These are phyloP conservation scores for Aspergillus hiratsukae DNA, from an alignment of 2,329 filamentous ascomycete species.

Conservation along the genomic window DNA sequence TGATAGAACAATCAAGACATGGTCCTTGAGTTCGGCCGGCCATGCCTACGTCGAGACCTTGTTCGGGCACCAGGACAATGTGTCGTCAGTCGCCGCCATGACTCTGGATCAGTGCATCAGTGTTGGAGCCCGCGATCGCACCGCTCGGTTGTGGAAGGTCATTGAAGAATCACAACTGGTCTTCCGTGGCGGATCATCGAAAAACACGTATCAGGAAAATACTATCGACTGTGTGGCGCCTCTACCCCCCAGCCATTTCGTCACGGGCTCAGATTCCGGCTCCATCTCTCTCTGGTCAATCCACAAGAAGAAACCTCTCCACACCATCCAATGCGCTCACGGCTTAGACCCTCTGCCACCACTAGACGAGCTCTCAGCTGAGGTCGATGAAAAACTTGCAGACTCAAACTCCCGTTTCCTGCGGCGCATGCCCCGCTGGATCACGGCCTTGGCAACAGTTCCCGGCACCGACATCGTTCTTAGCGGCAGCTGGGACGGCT, in stretches of 20 bases:
- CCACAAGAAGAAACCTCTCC: slow-evolving; percentile 91
- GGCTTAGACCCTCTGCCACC: slow-evolving; percentile 71
- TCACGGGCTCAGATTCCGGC: slow-evolving; percentile 92
- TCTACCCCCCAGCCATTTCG: slow-evolving; percentile 83
- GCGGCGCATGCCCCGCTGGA: slow-evolving; percentile 71
- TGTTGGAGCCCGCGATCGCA: slow-evolving; percentile 85
- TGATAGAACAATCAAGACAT: slow-evolving; percentile 92
- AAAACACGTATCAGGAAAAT: slow-evolving; percentile 60
- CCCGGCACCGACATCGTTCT: slow-evolving; percentile 88
- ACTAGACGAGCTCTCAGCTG: slow-evolving; percentile 69
- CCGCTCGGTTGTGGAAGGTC: slow-evolving; percentile 92
- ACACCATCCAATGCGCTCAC: slow-evolving; percentile 74
- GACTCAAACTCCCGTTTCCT: slow-evolving; percentile 39
- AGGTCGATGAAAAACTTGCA: slow-evolving; percentile 56
- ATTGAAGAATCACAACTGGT: slow-evolving; percentile 92
- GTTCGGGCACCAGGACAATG: slow-evolving; percentile 90
- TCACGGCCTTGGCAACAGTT: slow-evolving; percentile 80
- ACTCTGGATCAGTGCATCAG: slow-evolving; percentile 84
- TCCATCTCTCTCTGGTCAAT: slow-evolving; percentile 80
- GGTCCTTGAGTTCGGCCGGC: slow-evolving; percentile 73
- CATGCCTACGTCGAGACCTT: slow-evolving; percentile 92
- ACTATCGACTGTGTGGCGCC: slow-evolving; percentile 90
- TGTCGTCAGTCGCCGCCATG: slow-evolving; percentile 77
- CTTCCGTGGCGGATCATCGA: slow-evolving; percentile 70
- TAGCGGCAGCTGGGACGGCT: slow-evolving; percentile 91